Base-by-base conservation (phyloP, 371 early-diverging fungal genomes). In the Apophysomyces elegans region DNA sequence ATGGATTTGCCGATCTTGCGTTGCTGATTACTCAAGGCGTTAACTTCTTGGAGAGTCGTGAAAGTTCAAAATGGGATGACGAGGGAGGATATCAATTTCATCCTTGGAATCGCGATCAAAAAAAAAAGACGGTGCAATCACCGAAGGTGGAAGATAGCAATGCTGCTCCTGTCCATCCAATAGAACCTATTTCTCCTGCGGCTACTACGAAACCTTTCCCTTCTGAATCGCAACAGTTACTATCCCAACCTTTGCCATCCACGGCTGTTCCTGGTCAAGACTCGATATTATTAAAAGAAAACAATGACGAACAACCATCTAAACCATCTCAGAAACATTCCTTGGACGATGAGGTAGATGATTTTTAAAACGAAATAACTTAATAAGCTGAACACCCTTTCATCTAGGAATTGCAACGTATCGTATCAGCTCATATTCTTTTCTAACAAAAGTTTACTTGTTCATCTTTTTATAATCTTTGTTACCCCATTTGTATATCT, bases 51-150 rank as follows among this genome's bases (percentile, higher is more conserved):
- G 59, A 67, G 14, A 61, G 43, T 6, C 62, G 62, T 11, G 67
- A 67, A 37, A 43, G 67, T 47, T 57, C 67, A 37, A 61, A 67
- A 37, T 67, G 67, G 67, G 67, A 67, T 6, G 67, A 67, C 26
- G 63, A 63, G 7, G 62, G 62, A 5, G 67, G 67, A 1, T 67
- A 67, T 44, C 58, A 62, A 32, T 62, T 60, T 18, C 67, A 67
- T 58, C 67, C 67, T 7, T 67, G 67, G 67, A 67, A 67, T 39
- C 62, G 62, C 3, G 50, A 50, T 18, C 21, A 14, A 50, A n/a
- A 21, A 7, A 50, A 50, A 50, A 14, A 50, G 21, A 2, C 21
- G 1, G 50, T 50, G 50, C 18, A 50, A 18, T 26, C 50, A 18
- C 7, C 21, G 9, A 21, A 50, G 21, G 21, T 7, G 6, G 50